Conservation (phyloP, 2,329 filamentous ascomycete species). For the Chaetomiaceae sp. region DNA sequence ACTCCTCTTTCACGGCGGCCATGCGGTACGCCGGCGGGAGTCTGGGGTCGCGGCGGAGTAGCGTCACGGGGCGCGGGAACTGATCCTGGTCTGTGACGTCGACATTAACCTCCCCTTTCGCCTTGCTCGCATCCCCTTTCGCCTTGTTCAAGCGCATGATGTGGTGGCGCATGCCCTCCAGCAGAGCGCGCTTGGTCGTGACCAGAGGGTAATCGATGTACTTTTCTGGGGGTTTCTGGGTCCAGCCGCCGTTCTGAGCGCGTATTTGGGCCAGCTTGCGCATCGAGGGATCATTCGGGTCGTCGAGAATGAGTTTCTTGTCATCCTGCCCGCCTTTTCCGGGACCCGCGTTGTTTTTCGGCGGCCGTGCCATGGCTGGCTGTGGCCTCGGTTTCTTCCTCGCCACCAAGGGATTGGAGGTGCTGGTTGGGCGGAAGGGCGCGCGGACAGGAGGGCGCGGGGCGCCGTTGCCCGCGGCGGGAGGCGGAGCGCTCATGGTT, state of each 20-base stretch:
- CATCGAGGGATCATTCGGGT: conserved; percentile 18
- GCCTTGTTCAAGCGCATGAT: conserved; percentile 71
- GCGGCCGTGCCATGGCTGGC: conserved; percentile 28
- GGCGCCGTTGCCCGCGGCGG: conserved; percentile 30
- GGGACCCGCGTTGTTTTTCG: background rate
- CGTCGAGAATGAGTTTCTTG: conserved; percentile 27
- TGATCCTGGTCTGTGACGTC: conserved; percentile 68
- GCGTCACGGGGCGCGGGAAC: conserved; percentile 80
- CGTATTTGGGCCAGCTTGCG: conserved; percentile 37
- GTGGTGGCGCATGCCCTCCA: conserved; percentile 79
- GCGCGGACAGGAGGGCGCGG: conserved; percentile 13
- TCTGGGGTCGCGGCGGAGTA: conserved; percentile 84
- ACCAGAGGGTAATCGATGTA: conserved; percentile 64
- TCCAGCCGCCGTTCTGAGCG: conserved; percentile 50
- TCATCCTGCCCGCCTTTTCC: conserved; percentile 14
- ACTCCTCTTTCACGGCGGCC: conserved; percentile 59
- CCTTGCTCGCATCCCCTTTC: conserved; percentile 53
- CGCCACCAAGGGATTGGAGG: conserved; percentile 60
- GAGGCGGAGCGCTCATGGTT: conserved; percentile 42
- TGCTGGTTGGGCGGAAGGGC: conserved; percentile 41
- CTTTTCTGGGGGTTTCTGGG: conserved; percentile 42
- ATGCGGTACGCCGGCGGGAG: conserved; percentile 53
- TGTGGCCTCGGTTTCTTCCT: conserved; percentile 48
- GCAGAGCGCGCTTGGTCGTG: conserved; percentile 74
- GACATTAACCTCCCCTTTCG: conserved; percentile 54